Evolutionary conservation across 2,329 filamentous ascomycete species (phyloP).

Genomic region (Westerdykella sp.): DNA sequence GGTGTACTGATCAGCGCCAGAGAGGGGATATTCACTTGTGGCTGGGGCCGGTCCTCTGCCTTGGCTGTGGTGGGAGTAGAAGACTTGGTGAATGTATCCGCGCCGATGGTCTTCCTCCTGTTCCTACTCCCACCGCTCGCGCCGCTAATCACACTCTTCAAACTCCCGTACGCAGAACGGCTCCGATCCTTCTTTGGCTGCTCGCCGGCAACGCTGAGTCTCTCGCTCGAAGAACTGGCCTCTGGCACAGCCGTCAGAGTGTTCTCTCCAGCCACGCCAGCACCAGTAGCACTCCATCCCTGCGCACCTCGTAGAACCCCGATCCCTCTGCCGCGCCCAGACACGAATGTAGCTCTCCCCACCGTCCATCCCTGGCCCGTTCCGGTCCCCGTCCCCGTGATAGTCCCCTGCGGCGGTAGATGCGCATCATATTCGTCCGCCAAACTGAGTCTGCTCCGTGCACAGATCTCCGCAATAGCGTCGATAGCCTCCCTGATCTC

Average conservation of each 20-base stretch:
- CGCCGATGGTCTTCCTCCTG: conserved; percentile 21
- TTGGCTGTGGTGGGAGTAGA: conserved; percentile 16
- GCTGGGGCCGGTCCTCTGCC: no score
- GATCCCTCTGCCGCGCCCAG: conserved; percentile 19
- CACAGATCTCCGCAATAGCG: conserved; percentile 58
- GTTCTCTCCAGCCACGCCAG: conserved; percentile 17
- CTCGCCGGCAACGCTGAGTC: conserved; percentile 25
- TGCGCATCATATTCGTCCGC: conserved; percentile 59
- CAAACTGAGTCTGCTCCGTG: conserved; percentile 54
- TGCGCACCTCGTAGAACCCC: conserved; percentile 12
- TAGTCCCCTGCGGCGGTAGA: conserved; percentile 56
- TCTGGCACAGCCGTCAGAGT: conserved; percentile 44
- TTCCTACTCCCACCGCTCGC: conserved; percentile 10
- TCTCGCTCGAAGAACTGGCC: conserved; percentile 43
- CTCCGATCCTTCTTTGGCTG: conserved; percentile 25
- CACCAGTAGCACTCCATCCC: conserved; percentile 25
- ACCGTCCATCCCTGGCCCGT: conserved; percentile 22
- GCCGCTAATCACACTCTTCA: conserved; percentile 36
- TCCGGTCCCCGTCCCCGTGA: conserved; percentile 32
- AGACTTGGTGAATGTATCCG: conserved; percentile 16
- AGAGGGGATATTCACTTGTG: conserved; percentile 16
- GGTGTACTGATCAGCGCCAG: conserved; percentile 29
- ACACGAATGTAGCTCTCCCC: conserved; percentile 22
- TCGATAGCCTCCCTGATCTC: conserved; percentile 55
- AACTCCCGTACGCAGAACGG: conserved; percentile 34